phyloP scores from a whole-genome alignment of 345 rosid genomes.

The Ricinus communis region DNA sequence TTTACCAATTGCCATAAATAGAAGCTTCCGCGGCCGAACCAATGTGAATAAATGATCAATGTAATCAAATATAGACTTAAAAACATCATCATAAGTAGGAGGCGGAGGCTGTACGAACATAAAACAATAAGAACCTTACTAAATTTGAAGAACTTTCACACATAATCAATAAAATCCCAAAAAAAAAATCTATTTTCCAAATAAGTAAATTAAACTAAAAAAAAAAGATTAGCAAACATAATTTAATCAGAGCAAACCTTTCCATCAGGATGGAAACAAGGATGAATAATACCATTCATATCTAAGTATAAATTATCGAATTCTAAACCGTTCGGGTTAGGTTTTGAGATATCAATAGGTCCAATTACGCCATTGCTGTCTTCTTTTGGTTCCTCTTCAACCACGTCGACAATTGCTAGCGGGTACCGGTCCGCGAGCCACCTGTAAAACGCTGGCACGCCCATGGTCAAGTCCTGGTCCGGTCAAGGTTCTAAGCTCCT shows the following conservation, averaged over 20 bases:
- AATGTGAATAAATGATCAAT: conserved; percentile 82
- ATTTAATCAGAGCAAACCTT: conserved; percentile 50
- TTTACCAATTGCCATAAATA: conserved; percentile 93
- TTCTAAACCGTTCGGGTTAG: conserved; percentile 92
- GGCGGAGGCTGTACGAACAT: conserved; percentile 73
- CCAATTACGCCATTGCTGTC: conserved; percentile 37
- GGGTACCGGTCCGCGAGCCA: conserved; percentile 98
- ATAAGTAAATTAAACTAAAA: no score
- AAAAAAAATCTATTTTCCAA: background rate
- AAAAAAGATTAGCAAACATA: background rate
- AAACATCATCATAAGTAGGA: conserved; percentile 86
- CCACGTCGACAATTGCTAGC: conserved; percentile 69
- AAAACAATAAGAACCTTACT: conserved; percentile 2
- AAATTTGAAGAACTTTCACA: background rate
- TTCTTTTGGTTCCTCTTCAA: conserved; percentile 70
- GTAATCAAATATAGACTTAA: conserved; percentile 79
- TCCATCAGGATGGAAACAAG: conserved; percentile 98
- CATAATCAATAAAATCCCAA: background rate
- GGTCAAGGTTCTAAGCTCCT: no score
- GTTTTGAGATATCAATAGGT: conserved; percentile 62
- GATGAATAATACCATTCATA: conserved; percentile 94
- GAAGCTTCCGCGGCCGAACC: conserved; percentile 97
- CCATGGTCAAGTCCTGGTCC: conserved; percentile 46
- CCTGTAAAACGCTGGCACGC: conserved; percentile 94
- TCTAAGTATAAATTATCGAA: conserved; percentile 89